Percentiles rank a stretch among this genome's conserved stretches.
Conservation (phyloP, 2,329 filamentous ascomycete species). For the Cercospora nicotianae region DNA sequence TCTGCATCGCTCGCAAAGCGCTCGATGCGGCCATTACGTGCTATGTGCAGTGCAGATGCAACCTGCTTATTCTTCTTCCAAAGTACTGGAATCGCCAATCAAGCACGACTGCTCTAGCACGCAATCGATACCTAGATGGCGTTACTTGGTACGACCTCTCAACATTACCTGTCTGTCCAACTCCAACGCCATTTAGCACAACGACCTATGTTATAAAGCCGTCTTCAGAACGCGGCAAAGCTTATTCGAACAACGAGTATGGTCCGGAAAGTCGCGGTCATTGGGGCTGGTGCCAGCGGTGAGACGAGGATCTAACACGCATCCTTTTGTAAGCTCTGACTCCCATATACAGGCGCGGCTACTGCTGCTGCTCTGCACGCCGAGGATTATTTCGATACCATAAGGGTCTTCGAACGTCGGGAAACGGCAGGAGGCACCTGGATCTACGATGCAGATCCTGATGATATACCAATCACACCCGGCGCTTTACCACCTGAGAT, state of each 20-base stretch:
- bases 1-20: not conserved
- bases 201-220: not conserved
- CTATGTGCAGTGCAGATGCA: not conserved
- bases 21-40: not conserved
- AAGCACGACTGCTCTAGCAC: conserved; percentile 1
- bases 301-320: conserved; percentile 14
- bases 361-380: conserved; percentile 40
- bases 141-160: not conserved
- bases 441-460: conserved; percentile 53
- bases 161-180: not conserved
- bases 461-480: conserved; percentile 41
- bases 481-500: conserved; percentile 49
- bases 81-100: not conserved
- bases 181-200: not conserved
- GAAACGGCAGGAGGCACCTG: conserved; percentile 41
- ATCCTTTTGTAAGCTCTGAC: not conserved
- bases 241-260: conserved; percentile 26
- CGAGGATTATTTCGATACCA: conserved; percentile 38
- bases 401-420: conserved; percentile 41
- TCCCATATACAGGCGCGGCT: conserved; percentile 33
- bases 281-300: conserved; percentile 34
- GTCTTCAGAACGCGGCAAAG: not conserved
- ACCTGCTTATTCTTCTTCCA: not conserved
- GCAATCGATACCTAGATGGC: conserved; percentile 11
- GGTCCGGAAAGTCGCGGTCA: conserved; percentile 36